Conservation (phyloP, 768 basidiomycete genomes). For the Boletus edulis region DNA sequence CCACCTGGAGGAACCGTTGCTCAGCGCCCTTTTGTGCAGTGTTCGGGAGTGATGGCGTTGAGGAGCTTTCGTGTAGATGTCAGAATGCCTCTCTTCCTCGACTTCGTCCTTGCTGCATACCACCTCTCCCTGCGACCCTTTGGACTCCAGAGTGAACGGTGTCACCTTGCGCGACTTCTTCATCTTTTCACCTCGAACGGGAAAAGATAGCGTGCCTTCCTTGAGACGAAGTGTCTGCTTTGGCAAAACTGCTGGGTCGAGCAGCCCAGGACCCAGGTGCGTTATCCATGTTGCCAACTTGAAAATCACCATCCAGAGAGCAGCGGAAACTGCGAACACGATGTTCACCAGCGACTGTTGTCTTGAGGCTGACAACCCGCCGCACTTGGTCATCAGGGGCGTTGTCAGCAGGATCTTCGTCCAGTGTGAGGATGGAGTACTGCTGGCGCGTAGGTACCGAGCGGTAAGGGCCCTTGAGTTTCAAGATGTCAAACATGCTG, state of each 20-base stretch:
- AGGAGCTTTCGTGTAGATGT: conserved; percentile 20
- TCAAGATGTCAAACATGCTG: conserved; percentile 24
- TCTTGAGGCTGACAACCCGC: conserved; percentile 1
- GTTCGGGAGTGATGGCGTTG: conserved; percentile 13
- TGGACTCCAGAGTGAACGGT: conserved; percentile 3
- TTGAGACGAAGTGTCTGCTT: neutral
- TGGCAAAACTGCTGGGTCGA: neutral
- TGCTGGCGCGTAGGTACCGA: neutral
- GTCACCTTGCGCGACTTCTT: conserved; percentile 6
- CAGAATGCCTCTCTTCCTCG: neutral
- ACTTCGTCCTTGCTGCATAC: neutral
- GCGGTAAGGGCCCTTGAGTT: conserved; percentile 6
- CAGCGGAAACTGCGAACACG: neutral
- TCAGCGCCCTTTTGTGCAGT: neutral
- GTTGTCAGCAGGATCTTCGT: neutral
- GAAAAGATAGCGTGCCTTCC: neutral
- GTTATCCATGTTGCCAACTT: neutral
- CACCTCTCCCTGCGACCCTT: neutral
- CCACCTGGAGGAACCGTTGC: neutral
- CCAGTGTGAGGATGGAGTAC: neutral
- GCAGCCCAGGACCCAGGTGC: neutral
- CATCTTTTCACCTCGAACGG: neutral
- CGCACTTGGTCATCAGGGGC: neutral
- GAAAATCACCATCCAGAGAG: conserved; percentile 1
- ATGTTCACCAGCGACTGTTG: neutral